These are phyloP conservation scores for Kodamaea leandrae DNA, from an alignment of 805 yeast genomes.

Conservation along the genomic window DNA sequence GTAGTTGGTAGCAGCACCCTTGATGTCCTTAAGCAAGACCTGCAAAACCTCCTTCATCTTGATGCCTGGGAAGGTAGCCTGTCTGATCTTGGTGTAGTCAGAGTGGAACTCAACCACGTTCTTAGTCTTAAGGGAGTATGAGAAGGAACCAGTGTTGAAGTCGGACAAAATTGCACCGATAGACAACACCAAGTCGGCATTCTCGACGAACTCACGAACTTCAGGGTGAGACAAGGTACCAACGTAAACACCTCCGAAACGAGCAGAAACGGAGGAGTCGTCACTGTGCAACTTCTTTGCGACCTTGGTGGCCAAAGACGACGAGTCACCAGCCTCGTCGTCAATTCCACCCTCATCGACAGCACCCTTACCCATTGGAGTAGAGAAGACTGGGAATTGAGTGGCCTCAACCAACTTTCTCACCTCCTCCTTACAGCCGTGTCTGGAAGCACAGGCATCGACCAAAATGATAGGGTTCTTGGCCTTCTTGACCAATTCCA, in stretches of 20 bases:
- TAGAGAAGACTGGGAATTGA: constrained; percentile 27
- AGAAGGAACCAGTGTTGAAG: constrained; percentile 33
- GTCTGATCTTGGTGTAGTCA: constrained; percentile 30
- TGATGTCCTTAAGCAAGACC: constrained; percentile 17
- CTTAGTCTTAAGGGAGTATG: constrained; percentile 31
- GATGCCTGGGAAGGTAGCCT: constrained; percentile 30
- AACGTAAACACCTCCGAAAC: constrained; percentile 30
- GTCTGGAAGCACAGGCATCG: constrained; percentile 33
- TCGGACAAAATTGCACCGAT: constrained; percentile 30
- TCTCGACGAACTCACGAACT: constrained; percentile 26
- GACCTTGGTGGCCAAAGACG: constrained; percentile 11
- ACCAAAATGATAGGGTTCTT: constrained; percentile 29
- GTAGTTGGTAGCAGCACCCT: constrained; percentile 14
- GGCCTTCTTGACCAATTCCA: constrained; percentile 22
- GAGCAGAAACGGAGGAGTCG: constrained; percentile 4
- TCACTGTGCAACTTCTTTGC: constrained; percentile 10
- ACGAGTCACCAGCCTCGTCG: constrained; percentile 15
- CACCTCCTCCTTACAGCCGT: constrained; percentile 25
- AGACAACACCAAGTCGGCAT: constrained; percentile 27
- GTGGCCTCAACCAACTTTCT: constrained; percentile 23
- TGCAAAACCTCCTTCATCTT: constrained; percentile 29
- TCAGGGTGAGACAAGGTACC: constrained; percentile 28
- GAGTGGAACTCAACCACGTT: constrained; percentile 34
- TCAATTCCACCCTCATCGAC: constrained; percentile 20
- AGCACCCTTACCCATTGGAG: constrained; percentile 32